Percentiles rank a stretch among this genome's conserved stretches.
Conservation (phyloP, 495 filamentous ascomycete species). For the Hypoxylon fuscum region DNA sequence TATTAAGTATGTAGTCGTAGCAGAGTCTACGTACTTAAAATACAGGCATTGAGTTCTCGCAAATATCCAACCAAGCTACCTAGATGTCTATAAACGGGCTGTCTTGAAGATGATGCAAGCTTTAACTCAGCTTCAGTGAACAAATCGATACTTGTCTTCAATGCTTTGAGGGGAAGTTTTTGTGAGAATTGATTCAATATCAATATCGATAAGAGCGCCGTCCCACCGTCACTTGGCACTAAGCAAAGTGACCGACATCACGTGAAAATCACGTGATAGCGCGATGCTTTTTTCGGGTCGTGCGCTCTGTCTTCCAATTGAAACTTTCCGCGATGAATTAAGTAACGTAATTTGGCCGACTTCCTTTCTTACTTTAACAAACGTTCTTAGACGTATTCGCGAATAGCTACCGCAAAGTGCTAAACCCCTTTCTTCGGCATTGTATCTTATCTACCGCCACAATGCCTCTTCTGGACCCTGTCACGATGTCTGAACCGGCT, state of each 20-base stretch:
- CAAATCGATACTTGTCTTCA: no score
- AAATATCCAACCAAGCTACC: neutral
- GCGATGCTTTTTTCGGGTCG: no score
- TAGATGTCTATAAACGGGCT: no score
- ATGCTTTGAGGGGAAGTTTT: no score
- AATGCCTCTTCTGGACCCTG: constrained; percentile 48
- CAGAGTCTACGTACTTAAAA: neutral
- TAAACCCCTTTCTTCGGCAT: constrained; percentile 2
- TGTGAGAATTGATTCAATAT: no score
- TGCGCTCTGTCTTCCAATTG: no score
- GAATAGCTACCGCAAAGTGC: neutral
- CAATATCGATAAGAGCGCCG: neutral
- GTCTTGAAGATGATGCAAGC: no score
- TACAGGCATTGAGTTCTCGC: neutral
- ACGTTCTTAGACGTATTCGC: neutral
- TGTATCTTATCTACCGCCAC: neutral
- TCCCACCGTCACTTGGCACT: neutral
- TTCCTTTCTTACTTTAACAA: neutral
- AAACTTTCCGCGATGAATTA: no score
- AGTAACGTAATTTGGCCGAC: no score
- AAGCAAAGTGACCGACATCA: neutral
- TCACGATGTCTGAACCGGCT: constrained; percentile 36
- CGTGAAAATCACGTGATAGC: neutral
- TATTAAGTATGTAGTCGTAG: neutral
- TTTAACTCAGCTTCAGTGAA: no score